These are phyloP conservation scores for Annulohypoxylon maeteangense DNA, from an alignment of 495 filamentous ascomycete species.

Conservation along the genomic window DNA sequence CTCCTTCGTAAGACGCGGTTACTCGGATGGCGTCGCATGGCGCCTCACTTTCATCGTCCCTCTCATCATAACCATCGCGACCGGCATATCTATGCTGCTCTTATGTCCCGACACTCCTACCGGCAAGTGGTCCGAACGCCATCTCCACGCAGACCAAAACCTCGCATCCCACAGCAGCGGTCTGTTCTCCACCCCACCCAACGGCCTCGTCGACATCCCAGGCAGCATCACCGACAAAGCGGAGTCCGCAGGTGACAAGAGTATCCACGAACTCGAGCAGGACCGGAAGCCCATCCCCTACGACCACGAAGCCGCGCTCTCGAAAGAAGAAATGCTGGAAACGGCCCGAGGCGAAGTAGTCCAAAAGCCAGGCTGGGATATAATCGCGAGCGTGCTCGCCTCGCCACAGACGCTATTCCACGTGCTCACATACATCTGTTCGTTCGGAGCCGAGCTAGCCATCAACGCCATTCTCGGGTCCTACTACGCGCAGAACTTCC, in stretches of 20 bases:
- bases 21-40: constrained; percentile 78
- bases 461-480: constrained; percentile 84
- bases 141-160: constrained; percentile 60
- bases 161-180: constrained; percentile 54
- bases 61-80: constrained; percentile 74
- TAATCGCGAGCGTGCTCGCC: constrained; percentile 66
- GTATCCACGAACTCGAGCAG: constrained; percentile 49
- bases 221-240: constrained; percentile 68
- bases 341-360: constrained; percentile 72
- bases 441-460: constrained; percentile 85
- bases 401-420: constrained; percentile 75
- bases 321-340: constrained; percentile 66
- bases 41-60: constrained; percentile 86
- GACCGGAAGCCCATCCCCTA: constrained; percentile 47
- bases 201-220: constrained; percentile 59
- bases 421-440: constrained; percentile 80
- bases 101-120: constrained; percentile 86
- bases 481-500: constrained; percentile 85
- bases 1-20: constrained; percentile 71
- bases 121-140: constrained; percentile 82
- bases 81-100: constrained; percentile 75
- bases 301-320: constrained; percentile 63
- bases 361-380: constrained; percentile 70
- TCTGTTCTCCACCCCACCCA: constrained; percentile 30
- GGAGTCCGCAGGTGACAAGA: constrained; percentile 46